These are phyloP conservation scores for Nemania serpens DNA, from an alignment of 2,329 filamentous ascomycete species.

Conservation along the genomic window DNA sequence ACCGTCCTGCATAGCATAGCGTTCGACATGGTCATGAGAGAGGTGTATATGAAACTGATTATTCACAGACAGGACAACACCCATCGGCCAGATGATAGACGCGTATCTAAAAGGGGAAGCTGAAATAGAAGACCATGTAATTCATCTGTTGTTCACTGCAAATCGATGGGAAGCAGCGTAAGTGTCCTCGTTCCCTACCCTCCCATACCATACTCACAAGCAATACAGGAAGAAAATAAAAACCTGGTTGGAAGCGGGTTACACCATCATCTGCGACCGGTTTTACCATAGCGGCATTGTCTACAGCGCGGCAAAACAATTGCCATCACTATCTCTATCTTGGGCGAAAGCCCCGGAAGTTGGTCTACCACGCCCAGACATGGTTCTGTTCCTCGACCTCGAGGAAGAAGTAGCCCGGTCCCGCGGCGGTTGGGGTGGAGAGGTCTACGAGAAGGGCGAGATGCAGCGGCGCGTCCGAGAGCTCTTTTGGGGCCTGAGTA, in stretches of 20 bases:
- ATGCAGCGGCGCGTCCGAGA: conserved; percentile 81
- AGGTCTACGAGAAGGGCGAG: conserved; percentile 83
- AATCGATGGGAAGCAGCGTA: conserved; percentile 82
- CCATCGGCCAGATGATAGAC: conserved; percentile 87
- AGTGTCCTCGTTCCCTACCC: conserved; percentile 34
- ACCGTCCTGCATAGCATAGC: not conserved
- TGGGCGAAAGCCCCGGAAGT: conserved; percentile 88
- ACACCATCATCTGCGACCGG: conserved; percentile 82
- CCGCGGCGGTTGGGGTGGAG: conserved; percentile 85
- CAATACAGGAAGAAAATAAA: conserved; percentile 54
- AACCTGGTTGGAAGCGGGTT: conserved; percentile 64
- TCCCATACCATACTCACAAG: not conserved
- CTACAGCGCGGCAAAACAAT: conserved; percentile 87
- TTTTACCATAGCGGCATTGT: conserved; percentile 96
- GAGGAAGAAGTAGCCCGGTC: conserved; percentile 71
- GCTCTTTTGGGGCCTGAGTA: conserved; percentile 67
- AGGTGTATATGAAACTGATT: conserved; percentile 1
- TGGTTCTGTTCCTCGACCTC: conserved; percentile 86
- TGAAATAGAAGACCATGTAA: conserved; percentile 83
- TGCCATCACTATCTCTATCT: conserved; percentile 67
- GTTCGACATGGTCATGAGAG: not conserved
- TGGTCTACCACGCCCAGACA: conserved; percentile 84
- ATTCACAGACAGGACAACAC: conserved; percentile 73
- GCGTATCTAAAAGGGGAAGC: conserved; percentile 74
- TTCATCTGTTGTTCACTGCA: conserved; percentile 87